phyloP scores from a whole-genome alignment of 768 basidiomycete species.

The Mrakia gelida region DNA sequence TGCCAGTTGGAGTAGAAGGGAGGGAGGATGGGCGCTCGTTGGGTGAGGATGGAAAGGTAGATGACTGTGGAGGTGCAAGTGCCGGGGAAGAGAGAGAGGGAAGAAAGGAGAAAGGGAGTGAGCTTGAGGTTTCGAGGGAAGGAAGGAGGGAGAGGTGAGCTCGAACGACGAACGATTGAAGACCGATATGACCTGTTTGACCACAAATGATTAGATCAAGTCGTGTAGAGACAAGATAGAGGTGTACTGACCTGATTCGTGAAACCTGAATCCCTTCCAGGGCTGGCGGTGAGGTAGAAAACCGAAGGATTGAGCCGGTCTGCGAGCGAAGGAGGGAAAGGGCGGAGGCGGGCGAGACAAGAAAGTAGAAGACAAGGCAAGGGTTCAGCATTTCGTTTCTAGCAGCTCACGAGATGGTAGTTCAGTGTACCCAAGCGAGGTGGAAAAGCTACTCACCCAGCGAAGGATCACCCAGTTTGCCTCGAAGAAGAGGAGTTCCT shows the following conservation, averaged over 20 bases:
- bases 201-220: background rate
- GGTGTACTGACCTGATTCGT: background rate
- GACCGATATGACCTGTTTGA: background rate
- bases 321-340: background rate
- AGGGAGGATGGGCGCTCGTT: background rate
- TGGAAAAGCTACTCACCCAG: background rate
- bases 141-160: background rate
- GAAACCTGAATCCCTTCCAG: background rate
- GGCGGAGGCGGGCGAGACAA: too few species aligned
- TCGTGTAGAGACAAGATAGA: background rate
- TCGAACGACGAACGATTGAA: background rate
- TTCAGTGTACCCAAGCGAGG: background rate
- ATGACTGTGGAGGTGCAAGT: background rate
- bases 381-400: too few species aligned
- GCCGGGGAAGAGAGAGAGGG: background rate
- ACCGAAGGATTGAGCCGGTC: background rate
- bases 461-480: background rate
- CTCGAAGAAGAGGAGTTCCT: background rate
- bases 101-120: background rate
- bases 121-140: background rate
- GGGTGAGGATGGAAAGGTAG: background rate
- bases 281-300: background rate
- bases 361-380: too few species aligned
- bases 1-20: conserved; percentile 1
- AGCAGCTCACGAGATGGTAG: too few species aligned